These are phyloP conservation scores for Cordyceps farinosa DNA, from an alignment of 2,329 filamentous ascomycete genomes.

Conservation along the genomic window DNA sequence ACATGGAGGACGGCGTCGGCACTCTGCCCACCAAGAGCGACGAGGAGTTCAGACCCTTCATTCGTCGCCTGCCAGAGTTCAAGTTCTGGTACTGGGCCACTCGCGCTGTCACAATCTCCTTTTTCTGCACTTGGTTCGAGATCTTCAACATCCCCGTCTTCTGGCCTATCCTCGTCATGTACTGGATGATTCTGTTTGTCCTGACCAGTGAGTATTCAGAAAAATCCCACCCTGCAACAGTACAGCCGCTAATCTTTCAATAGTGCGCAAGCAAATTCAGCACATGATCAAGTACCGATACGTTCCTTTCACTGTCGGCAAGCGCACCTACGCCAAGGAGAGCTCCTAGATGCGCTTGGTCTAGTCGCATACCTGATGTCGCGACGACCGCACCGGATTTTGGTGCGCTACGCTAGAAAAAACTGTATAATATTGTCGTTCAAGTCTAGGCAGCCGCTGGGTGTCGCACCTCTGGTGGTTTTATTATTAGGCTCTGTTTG, in stretches of 20 bases:
- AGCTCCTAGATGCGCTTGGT: slow-evolving; percentile 38
- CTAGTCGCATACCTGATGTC: not conserved
- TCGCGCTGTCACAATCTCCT: slow-evolving; percentile 76
- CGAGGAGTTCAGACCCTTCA: slow-evolving; percentile 97
- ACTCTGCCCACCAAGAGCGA: slow-evolving; percentile 90
- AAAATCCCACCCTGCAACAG: not conserved
- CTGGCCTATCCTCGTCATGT: slow-evolving; percentile 97
- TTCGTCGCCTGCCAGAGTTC: slow-evolving; percentile 93
- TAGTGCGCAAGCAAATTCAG: slow-evolving; percentile 98
- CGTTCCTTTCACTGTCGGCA: slow-evolving; percentile 88
- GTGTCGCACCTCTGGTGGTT: not conserved
- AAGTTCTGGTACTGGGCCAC: slow-evolving; percentile 99
- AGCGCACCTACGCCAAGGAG: slow-evolving; percentile 72
- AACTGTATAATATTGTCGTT: slow-evolving; percentile 11
- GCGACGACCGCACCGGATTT: not conserved
- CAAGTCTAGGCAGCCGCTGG: not conserved
- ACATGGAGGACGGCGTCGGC: slow-evolving; percentile 88
- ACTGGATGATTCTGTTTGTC: slow-evolving; percentile 96
- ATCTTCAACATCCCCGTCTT: slow-evolving; percentile 97
- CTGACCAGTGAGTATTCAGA: slow-evolving; percentile 75
- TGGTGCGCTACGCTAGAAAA: not conserved
- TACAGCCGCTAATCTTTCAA: slow-evolving; percentile 11
- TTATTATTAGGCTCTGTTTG: not conserved
- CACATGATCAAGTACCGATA: slow-evolving; percentile 99
- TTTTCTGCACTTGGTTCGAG: slow-evolving; percentile 87